A percentile compares a stretch with the other conserved stretches of the same genome.
Conservation (phyloP, 2,329 filamentous ascomycete species). For the Aureobasidium sp. region DNA sequence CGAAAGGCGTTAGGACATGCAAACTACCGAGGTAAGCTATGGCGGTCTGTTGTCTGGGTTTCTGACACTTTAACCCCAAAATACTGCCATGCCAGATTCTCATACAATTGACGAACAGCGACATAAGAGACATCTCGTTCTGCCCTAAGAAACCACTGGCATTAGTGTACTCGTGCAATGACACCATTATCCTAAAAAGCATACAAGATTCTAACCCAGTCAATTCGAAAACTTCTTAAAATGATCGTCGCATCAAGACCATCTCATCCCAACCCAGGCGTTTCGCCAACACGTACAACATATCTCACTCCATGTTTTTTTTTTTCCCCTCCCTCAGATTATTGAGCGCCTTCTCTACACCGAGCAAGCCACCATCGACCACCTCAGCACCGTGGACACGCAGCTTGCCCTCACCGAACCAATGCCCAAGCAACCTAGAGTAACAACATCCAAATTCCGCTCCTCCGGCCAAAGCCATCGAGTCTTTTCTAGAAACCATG, state of each 20-base stretch:
- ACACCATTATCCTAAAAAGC: too few species aligned
- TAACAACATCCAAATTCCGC: constrained; percentile 33
- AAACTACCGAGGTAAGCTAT: background rate
- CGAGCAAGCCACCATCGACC: constrained; percentile 44
- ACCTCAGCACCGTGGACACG: constrained; percentile 32
- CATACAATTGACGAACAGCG: too few species aligned
- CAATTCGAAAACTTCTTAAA: background rate
- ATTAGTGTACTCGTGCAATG: too few species aligned
- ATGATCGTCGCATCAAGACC: background rate
- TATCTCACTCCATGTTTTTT: constrained; percentile 56
- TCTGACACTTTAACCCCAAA: background rate
- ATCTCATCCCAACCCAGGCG: constrained; percentile 21
- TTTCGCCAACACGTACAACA: constrained; percentile 47
- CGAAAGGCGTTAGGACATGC: background rate
- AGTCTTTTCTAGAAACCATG: too few species aligned
- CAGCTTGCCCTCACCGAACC: constrained; percentile 6
- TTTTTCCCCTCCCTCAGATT: constrained; percentile 52
- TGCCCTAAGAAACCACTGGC: too few species aligned
- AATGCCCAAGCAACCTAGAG: constrained; percentile 13
- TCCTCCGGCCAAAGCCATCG: constrained; percentile 8
- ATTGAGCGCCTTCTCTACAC: constrained; percentile 44
- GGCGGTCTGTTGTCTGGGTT: too few species aligned
- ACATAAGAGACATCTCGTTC: too few species aligned
- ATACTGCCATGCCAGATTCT: background rate
- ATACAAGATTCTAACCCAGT: too few species aligned